phyloP scores from a whole-genome alignment of 441 rosid species.

The Jatropha podagrica region DNA sequence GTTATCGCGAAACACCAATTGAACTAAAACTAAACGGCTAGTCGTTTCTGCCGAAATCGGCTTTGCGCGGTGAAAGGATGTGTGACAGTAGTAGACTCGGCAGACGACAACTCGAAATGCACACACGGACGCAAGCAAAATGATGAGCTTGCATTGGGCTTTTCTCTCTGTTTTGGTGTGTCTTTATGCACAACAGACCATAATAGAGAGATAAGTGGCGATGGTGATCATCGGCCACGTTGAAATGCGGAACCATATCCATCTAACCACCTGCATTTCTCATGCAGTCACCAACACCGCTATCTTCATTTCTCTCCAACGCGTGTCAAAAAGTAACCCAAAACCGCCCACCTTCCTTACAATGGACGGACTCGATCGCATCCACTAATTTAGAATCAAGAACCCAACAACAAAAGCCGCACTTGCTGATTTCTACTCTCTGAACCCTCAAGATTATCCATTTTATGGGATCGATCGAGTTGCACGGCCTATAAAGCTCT shows the following conservation, averaged over 20 bases:
- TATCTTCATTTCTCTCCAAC: not conserved
- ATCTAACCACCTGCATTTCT: not conserved
- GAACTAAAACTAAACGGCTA: too few relatives aligned
- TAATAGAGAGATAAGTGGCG: conserved; percentile 1
- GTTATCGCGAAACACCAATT: too few relatives aligned
- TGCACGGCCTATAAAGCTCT: not conserved
- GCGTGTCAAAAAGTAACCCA: not conserved
- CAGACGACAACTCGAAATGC: too few relatives aligned
- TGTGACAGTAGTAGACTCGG: too few relatives aligned
- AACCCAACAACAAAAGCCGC: not conserved
- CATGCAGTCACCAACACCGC: not conserved
- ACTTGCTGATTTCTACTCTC: not conserved
- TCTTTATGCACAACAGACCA: not conserved
- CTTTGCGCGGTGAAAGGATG: too few relatives aligned
- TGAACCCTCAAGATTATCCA: not conserved
- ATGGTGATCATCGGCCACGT: conserved; percentile 7
- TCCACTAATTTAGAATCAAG: not conserved
- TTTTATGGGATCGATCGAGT: not conserved
- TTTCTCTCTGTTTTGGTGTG: not conserved
- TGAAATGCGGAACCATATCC: conserved; percentile 18
- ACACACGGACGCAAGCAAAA: not conserved
- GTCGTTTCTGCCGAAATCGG: too few relatives aligned
- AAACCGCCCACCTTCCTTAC: too few relatives aligned
- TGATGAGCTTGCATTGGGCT: not conserved
- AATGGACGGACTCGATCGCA: too few relatives aligned